Percentiles rank a stretch among this genome's conserved stretches.
Conservation (phyloP, 1,284 basidiomycete species). For the Malassezia vespertilionis region DNA sequence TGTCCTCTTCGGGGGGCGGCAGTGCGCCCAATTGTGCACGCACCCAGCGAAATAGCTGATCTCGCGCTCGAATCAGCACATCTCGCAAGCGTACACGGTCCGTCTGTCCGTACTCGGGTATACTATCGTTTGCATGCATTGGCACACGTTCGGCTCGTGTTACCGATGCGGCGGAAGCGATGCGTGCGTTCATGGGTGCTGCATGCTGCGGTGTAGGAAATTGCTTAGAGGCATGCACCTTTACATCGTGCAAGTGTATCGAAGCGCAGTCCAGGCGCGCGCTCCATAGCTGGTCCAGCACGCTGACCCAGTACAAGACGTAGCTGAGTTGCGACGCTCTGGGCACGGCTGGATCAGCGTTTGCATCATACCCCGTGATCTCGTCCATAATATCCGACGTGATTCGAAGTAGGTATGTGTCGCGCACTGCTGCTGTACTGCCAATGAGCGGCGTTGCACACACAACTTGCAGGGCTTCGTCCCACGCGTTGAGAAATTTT, state of each 20-base stretch:
- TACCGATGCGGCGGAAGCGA: neutral
- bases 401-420: constrained; percentile 31
- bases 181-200: neutral
- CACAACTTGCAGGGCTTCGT: constrained; percentile 22
- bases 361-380: constrained; percentile 23
- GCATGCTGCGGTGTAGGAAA: constrained; percentile 8
- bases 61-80: constrained; percentile 26
- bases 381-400: constrained; percentile 35
- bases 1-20: constrained; percentile 26
- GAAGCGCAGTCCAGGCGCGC: constrained; percentile 27
- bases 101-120: constrained; percentile 22
- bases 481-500: constrained; percentile 24
- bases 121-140: neutral
- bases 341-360: neutral
- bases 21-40: constrained; percentile 24
- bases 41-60: constrained; percentile 41
- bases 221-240: neutral
- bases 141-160: neutral
- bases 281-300: constrained; percentile 36
- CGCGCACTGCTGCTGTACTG: constrained; percentile 20
- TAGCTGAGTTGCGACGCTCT: constrained; percentile 21
- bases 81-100: constrained; percentile 36
- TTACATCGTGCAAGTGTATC: constrained; percentile 15
- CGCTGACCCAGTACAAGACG: constrained; percentile 23
- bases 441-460: constrained; percentile 28